phyloP scores from a whole-genome alignment of 1,284 basidiomycete species.

The Laetiporus sulphureus region DNA sequence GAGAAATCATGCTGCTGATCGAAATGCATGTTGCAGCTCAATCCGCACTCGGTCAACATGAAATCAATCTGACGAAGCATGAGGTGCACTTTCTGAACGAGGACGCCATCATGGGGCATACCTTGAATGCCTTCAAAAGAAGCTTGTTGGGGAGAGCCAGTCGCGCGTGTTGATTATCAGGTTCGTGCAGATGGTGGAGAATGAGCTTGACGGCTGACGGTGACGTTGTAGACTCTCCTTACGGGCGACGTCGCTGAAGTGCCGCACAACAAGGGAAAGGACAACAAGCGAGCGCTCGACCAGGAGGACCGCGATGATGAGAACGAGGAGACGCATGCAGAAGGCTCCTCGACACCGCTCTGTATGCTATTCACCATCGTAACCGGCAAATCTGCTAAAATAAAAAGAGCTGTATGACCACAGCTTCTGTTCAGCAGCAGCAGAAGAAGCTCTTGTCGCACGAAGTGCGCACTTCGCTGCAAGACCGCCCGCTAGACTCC shows the following conservation, averaged over 20 bases:
- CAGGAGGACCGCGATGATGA: constrained; percentile 30
- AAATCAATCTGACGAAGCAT: constrained; percentile 98
- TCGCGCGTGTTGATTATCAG: constrained; percentile 82
- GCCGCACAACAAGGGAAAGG: constrained; percentile 40
- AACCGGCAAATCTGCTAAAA: no score
- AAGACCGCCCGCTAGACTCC: constrained; percentile 87
- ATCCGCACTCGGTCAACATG: constrained; percentile 88
- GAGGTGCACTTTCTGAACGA: constrained; percentile 96
- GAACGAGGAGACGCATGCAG: constrained; percentile 2
- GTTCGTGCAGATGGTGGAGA: constrained; percentile 29
- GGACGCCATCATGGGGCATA: constrained; percentile 77
- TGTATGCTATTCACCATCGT: no score
- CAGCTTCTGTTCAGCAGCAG: no score
- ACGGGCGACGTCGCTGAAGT: constrained; percentile 42
- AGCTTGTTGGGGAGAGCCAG: constrained; percentile 60
- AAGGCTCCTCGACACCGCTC: not conserved
- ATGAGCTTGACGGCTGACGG: not conserved
- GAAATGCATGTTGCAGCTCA: constrained; percentile 67
- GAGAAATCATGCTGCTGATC: not conserved
- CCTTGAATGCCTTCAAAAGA: constrained; percentile 70
- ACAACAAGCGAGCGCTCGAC: constrained; percentile 29
- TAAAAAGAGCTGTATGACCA: no score
- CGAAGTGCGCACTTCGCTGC: constrained; percentile 87
- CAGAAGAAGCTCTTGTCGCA: constrained; percentile 69
- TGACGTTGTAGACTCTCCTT: constrained; percentile 46